phyloP scores from a whole-genome alignment of 345 rosid genomes.

The Noccaea caerulescens region DNA sequence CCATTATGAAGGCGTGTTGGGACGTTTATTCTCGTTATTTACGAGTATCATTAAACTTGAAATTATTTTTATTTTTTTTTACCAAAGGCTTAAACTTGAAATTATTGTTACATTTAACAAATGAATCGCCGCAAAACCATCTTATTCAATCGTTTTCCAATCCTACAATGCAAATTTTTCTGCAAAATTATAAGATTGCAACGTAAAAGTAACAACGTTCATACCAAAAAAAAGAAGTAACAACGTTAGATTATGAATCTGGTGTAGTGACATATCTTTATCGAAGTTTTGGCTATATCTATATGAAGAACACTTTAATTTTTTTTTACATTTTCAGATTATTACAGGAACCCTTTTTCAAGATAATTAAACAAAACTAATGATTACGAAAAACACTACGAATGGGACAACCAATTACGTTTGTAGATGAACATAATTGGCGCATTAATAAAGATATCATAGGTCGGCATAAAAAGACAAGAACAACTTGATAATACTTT shows the following conservation, averaged over 20 bases:
- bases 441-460: constrained; percentile 24
- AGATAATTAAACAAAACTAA: constrained; percentile 10
- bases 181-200: background rate
- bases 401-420: constrained; percentile 11
- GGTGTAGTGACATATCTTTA: background rate
- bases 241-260: no score
- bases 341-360: constrained; percentile 13
- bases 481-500: constrained; percentile 19
- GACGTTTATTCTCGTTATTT: no score
- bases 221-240: no score
- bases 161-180: constrained; percentile 7
- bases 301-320: background rate
- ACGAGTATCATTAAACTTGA: no score
- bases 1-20: background rate
- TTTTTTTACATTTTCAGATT: constrained; percentile 11
- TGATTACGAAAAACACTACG: constrained; percentile 18
- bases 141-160: constrained; percentile 30
- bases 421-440: constrained; percentile 22
- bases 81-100: no score
- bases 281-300: background rate
- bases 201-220: background rate
- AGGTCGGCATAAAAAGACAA: constrained; percentile 46
- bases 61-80: no score
- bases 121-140: constrained; percentile 23
- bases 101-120: background rate